Base-by-base conservation (phyloP, 108 stramenopile genomes). In the Nannochloropsis gaditana region DNA sequence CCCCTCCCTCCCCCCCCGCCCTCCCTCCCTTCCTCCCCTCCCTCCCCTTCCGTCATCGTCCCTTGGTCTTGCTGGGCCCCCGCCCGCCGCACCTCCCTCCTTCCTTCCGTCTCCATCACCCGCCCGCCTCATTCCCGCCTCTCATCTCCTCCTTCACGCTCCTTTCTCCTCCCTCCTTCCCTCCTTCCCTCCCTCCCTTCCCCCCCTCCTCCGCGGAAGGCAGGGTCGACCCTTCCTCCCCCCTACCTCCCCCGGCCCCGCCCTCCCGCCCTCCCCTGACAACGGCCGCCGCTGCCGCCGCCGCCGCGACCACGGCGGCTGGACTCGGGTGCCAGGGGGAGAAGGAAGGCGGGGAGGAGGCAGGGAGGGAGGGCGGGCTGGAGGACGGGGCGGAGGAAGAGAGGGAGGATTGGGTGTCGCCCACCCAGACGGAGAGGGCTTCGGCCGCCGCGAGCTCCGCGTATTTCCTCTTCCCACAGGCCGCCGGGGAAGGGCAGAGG, bases 381-480 rank as follows among this genome's bases (percentile, higher is more conserved):
- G 47, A 50, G 47, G 47, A 50, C 47, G 47, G 11, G 47, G 47
- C 9, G 47, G 47, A 50, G 47, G 47, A 50, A 11, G 47, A 50
- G 47, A 11, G 11, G 47, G 47, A 50, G 47, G 47, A 50, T 9
- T 9, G 11, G 47, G 11, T 50, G 47, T 50, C 47, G 11, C 10
- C 9, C 47, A 50, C 47, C 10, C 47, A 11, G 47, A 73, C 84
- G 5, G 79, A n/a, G 5, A 87, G 84, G 9, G 73, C 73, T 21
- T 87, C 41, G 2, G 83, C 83, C 2, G 79, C 86, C 41, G 42
- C 19, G 2, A 87, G 31, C 79, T 87, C 86, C 4, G 45, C 86
- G 5, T 73, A 31, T 44, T 87, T 87, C 5, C 86, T 82, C 45
- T 87, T 87, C 21, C 80, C 81, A 5, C 43, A 84, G 59, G 86